Percentiles rank a stretch among this genome's conserved stretches.
Conservation (phyloP, 495 filamentous ascomycete genomes). For the Aspergillus funiculosus region DNA sequence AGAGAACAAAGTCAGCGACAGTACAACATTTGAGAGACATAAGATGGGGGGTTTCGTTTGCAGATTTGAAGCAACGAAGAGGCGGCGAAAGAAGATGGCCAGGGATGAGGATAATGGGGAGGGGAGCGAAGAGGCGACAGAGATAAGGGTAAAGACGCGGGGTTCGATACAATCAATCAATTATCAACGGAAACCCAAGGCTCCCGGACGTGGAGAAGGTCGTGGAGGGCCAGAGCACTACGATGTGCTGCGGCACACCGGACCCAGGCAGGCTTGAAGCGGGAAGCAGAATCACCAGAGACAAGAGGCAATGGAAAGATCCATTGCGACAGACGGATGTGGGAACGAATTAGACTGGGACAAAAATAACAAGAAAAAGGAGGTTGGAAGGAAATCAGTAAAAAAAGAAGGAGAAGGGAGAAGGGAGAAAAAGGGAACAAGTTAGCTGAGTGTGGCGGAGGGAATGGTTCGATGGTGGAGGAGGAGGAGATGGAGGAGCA, state of each 20-base stretch:
- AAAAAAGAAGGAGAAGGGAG: constrained; percentile 11
- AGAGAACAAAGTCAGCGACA: constrained; percentile 15
- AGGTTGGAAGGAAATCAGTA: background rate
- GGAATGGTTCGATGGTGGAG: constrained; percentile 13
- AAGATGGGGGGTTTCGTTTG: constrained; percentile 14
- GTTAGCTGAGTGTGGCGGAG: constrained; percentile 6
- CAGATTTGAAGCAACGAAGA: constrained; percentile 13
- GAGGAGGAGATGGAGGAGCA: constrained; percentile 11
- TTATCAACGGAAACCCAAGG: constrained; percentile 11
- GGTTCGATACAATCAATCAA: constrained; percentile 16
- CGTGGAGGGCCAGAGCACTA: constrained; percentile 23
- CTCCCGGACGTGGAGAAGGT: constrained; percentile 11
- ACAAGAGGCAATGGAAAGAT: constrained; percentile 12
- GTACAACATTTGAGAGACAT: constrained; percentile 10
- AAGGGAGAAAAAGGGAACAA: constrained; percentile 14
- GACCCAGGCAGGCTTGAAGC: constrained; percentile 16
- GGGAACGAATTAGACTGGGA: background rate
- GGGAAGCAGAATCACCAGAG: constrained; percentile 20
- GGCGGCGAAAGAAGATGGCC: no score
- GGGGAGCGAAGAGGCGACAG: constrained; percentile 15
- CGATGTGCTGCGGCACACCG: constrained; percentile 15
- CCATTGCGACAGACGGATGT: constrained; percentile 17
- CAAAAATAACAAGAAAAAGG: background rate
- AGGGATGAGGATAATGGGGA: constrained; percentile 9
- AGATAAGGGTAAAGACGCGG: constrained; percentile 14